Conservation (phyloP, 1,139 yeast species). For the Hyphopichia wangnamkhiaoensis region DNA sequence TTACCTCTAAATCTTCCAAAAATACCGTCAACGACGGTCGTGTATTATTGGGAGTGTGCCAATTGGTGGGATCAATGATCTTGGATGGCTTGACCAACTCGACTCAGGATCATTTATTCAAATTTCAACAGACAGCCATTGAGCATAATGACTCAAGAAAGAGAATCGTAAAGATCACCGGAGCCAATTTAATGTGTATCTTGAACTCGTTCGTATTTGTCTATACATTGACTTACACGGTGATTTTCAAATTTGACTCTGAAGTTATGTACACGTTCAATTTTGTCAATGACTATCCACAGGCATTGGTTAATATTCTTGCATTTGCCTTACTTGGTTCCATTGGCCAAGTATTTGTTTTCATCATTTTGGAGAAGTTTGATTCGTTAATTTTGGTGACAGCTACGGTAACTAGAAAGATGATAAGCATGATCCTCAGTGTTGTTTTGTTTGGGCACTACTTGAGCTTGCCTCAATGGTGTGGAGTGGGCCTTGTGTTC, state of each 20-base stretch:
- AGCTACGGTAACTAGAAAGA: constrained; percentile 93
- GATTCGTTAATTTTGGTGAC: constrained; percentile 86
- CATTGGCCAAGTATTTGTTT: constrained; percentile 89
- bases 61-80: constrained; percentile 63
- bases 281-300: constrained; percentile 44
- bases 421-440: constrained; percentile 91
- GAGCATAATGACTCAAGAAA: constrained; percentile 6
- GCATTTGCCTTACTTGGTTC: constrained; percentile 82
- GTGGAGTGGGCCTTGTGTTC: constrained; percentile 78
- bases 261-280: constrained; percentile 51
- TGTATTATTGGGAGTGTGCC: constrained; percentile 55
- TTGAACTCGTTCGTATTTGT: constrained; percentile 61
- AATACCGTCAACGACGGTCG: constrained; percentile 40
- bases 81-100: constrained; percentile 93
- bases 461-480: constrained; percentile 66
- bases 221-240: constrained; percentile 40
- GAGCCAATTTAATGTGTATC: constrained; percentile 86
- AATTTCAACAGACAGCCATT: constrained; percentile 20
- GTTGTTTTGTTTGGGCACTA: constrained; percentile 82
- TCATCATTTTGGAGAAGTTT: constrained; percentile 76
- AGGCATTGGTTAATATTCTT: constrained; percentile 58
- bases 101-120: constrained; percentile 84
- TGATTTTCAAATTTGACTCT: constrained; percentile 37
- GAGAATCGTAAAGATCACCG: constrained; percentile 32
- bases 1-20: constrained; percentile 15